These are phyloP conservation scores for Hemisphaericaspora subhashii DNA, from an alignment of 1,139 yeast species.

Conservation along the genomic window DNA sequence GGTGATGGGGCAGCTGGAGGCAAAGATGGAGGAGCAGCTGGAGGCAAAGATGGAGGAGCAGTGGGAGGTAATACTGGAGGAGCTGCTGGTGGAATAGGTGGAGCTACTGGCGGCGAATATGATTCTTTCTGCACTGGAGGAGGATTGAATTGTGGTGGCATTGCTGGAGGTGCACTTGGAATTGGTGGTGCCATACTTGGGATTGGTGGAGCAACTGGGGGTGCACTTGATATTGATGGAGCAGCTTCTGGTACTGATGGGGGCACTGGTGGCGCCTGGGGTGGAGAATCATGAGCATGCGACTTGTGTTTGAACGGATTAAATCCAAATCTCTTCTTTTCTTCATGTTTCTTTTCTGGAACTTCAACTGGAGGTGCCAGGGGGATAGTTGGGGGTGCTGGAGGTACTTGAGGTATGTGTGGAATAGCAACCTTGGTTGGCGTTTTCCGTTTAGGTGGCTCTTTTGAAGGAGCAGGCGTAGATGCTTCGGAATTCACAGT, in stretches of 20 bases:
- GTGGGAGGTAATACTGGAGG: constrained; percentile 14
- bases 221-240: constrained; percentile 7
- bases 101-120: constrained; percentile 14
- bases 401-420: constrained; percentile 5
- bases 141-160: no score
- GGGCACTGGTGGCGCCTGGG: constrained; percentile 13
- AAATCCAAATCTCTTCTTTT: neutral
- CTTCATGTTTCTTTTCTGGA: constrained; percentile 1
- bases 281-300: constrained; percentile 10
- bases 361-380: constrained; percentile 8
- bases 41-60: constrained; percentile 9
- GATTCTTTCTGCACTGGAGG: no score
- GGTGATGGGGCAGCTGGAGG: constrained; percentile 20
- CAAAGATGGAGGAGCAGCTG: constrained; percentile 17
- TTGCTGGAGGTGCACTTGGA: constrained; percentile 9
- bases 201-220: constrained; percentile 6
- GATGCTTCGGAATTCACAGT: constrained; percentile 19
- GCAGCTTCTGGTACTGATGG: constrained; percentile 15
- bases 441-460: constrained; percentile 8
- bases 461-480: constrained; percentile 16
- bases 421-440: constrained; percentile 5
- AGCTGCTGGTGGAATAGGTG: constrained; percentile 16
- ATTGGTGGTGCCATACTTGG: constrained; percentile 12
- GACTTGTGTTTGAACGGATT: constrained; percentile 4
- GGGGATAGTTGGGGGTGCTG: constrained; percentile 7